Percentiles rank a stretch among this genome's conserved stretches.
Conservation (phyloP, 495 filamentous ascomycete species). For the Neurospora tetrasperma region DNA sequence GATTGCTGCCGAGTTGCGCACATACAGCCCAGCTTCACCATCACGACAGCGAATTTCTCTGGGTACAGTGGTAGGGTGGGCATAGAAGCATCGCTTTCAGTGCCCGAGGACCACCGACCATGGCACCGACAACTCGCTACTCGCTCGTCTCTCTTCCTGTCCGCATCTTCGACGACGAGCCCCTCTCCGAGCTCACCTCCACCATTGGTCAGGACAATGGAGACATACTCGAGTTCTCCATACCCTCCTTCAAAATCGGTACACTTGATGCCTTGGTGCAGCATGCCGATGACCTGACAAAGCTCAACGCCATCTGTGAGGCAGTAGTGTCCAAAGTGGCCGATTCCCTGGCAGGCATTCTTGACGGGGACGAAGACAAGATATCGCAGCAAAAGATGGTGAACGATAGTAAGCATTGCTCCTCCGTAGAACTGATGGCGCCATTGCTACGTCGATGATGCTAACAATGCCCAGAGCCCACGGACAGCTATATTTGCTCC, state of each 20-base stretch:
- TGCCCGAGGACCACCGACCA: background rate
- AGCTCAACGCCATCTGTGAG: slow-evolving; percentile 72
- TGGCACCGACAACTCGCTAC: slow-evolving; percentile 24
- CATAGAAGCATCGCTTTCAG: background rate
- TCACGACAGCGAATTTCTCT: background rate
- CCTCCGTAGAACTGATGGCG: background rate
- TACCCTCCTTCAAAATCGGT: slow-evolving; percentile 95
- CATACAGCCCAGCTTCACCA: background rate
- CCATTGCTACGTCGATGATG: background rate
- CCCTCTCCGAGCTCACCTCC: slow-evolving; percentile 57
- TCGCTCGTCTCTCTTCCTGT: slow-evolving; percentile 40
- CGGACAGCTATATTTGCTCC: slow-evolving; percentile 78
- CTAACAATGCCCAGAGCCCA: slow-evolving; percentile 54
- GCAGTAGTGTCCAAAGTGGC: slow-evolving; percentile 78
- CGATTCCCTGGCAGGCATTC: slow-evolving; percentile 69
- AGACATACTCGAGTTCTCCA: slow-evolving; percentile 62
- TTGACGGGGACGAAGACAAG: slow-evolving; percentile 75
- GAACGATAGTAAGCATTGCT: slow-evolving; percentile 68
- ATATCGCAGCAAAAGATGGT: slow-evolving; percentile 82
- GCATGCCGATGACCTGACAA: slow-evolving; percentile 89
- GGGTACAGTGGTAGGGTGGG: background rate
- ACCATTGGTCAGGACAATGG: slow-evolving; percentile 68
- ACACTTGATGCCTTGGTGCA: slow-evolving; percentile 93
- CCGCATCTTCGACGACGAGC: slow-evolving; percentile 57
- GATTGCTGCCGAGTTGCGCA: background rate